Evolutionary conservation across 306 rosid species (phyloP).

Genomic region (Pterocarpus macrocarpus): DNA sequence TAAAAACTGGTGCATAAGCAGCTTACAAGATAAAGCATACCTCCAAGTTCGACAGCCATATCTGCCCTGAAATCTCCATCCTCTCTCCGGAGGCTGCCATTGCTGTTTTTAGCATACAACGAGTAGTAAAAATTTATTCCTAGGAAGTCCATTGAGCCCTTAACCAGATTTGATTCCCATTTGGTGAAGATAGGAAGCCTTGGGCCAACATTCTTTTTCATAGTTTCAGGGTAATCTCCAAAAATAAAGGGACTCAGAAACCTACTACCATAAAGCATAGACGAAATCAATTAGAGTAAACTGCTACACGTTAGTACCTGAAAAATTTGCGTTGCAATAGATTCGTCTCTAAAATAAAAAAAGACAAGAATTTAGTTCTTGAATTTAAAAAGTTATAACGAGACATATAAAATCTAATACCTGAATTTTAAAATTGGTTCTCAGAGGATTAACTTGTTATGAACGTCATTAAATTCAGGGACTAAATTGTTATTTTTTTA

Average conservation of each 20-base stretch:
- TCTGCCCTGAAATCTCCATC: conserved; percentile 13
- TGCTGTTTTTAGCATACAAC: conserved; percentile 23
- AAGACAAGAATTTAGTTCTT: no score
- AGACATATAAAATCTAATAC: no score
- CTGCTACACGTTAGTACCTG: no score
- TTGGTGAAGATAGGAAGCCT: conserved; percentile 63
- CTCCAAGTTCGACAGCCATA: background rate
- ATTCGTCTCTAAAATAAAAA: no score
- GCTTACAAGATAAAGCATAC: conserved; percentile 33
- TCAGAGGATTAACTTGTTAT: no score
- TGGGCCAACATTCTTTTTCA: conserved; percentile 63
- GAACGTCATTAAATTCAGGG: no score
- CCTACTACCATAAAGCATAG: conserved; percentile 46
- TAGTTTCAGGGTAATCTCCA: conserved; percentile 64
- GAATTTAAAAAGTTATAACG: no score
- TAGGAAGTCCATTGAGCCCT: conserved; percentile 65
- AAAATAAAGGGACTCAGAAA: conserved; percentile 63
- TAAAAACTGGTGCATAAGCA: background rate
- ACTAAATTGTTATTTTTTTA: no score
- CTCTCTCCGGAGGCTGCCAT: conserved; percentile 19
- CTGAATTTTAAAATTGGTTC: no score
- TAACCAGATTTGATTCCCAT: conserved; percentile 54
- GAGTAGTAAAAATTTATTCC: conserved; percentile 57
- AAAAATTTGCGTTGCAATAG: no score
- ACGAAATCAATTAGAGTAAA: background rate